A percentile compares a stretch with the other conserved stretches of the same genome.
These are phyloP conservation scores for Pholiota conissans DNA, from an alignment of 768 basidiomycete species.

Conservation along the genomic window DNA sequence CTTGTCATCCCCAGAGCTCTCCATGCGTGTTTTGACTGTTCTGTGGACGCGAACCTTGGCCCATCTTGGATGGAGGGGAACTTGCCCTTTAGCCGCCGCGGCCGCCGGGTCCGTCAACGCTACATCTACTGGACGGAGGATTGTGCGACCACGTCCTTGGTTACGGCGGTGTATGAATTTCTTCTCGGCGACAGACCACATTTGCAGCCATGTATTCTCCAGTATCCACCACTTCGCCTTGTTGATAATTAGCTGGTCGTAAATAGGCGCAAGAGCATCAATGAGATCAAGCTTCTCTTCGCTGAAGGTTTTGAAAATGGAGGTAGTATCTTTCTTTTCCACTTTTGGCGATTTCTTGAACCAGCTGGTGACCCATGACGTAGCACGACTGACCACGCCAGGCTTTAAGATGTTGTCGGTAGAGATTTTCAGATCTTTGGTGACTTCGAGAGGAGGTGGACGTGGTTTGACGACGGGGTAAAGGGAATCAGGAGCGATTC, in stretches of 20 bases:
- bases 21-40: conserved; percentile 12
- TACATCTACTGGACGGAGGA: conserved; percentile 1
- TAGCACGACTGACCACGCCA: background rate
- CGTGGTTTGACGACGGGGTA: conserved; percentile 20
- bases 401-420: conserved; percentile 1
- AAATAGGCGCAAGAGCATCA: conserved; percentile 15
- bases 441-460: conserved; percentile 1
- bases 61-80: conserved; percentile 4
- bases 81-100: background rate
- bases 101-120: background rate
- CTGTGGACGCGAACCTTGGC: conserved; percentile 13
- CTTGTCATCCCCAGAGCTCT: conserved; percentile 1
- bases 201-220: conserved; percentile 8
- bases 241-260: conserved; percentile 14
- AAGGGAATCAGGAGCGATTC: conserved; percentile 32
- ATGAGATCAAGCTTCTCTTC: conserved; percentile 13
- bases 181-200: conserved; percentile 2
- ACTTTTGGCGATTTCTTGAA: background rate
- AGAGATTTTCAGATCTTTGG: background rate
- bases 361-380: conserved; percentile 4
- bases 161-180: conserved; percentile 1
- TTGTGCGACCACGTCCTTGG: conserved; percentile 7
- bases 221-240: conserved; percentile 9
- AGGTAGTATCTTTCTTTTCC: background rate
- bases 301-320: background rate